Percentiles rank a stretch among this genome's conserved stretches.
These are phyloP conservation scores for Talaromyces adpressus DNA, from an alignment of 495 filamentous ascomycete genomes.

Conservation along the genomic window DNA sequence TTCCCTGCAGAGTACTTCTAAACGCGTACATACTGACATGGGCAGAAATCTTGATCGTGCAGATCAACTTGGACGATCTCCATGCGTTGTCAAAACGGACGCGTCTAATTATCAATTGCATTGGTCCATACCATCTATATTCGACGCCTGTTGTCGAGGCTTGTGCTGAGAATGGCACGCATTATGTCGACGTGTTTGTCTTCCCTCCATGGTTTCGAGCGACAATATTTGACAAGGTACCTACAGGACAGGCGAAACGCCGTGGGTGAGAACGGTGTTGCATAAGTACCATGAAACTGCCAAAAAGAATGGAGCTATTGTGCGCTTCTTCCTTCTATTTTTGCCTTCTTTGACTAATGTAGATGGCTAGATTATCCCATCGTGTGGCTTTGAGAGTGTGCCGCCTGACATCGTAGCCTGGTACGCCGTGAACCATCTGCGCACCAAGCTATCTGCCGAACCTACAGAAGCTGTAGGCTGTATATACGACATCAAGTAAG, in stretches of 20 bases:
- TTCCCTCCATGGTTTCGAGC: neutral
- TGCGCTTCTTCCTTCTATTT: constrained; percentile 21
- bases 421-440: constrained; percentile 57
- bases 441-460: constrained; percentile 46
- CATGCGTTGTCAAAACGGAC: constrained; percentile 64
- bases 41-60: constrained; percentile 55
- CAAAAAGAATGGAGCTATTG: constrained; percentile 66
- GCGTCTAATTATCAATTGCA: constrained; percentile 69
- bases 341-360: constrained; percentile 11
- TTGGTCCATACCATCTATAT: constrained; percentile 76
- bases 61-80: constrained; percentile 59
- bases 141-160: constrained; percentile 78
- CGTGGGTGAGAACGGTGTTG: constrained; percentile 74
- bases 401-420: constrained; percentile 76
- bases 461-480: constrained; percentile 54
- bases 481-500: constrained; percentile 56
- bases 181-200: constrained; percentile 73
- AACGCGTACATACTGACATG: too few relatives aligned
- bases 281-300: constrained; percentile 72
- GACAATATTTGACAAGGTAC: constrained; percentile 7
- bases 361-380: constrained; percentile 63
- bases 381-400: constrained; percentile 78
- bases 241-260: constrained; percentile 76
- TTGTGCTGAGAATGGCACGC: constrained; percentile 82
- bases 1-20: too few relatives aligned